phyloP scores from a whole-genome alignment of 2,329 filamentous ascomycete species.

The Teratosphaeria destructans region DNA sequence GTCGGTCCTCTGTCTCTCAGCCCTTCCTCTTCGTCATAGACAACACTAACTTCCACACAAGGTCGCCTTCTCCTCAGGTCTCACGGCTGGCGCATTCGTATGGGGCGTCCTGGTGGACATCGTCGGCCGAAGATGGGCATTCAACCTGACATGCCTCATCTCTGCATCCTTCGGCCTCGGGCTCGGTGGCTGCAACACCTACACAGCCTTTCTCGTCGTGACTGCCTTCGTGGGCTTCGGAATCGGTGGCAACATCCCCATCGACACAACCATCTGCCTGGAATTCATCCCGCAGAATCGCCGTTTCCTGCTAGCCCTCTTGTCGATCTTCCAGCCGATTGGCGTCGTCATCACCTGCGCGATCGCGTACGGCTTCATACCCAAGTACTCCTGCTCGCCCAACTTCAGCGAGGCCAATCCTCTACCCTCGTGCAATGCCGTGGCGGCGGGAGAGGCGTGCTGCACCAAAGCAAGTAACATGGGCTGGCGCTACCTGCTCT shows the following conservation, averaged over 20 bases:
- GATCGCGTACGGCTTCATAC: slow-evolving; percentile 45
- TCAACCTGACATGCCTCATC: slow-evolving; percentile 49
- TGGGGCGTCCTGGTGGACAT: slow-evolving; percentile 49
- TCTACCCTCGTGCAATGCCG: slow-evolving; percentile 35
- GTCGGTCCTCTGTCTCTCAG: slow-evolving; percentile 13
- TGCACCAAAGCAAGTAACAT: slow-evolving; percentile 30
- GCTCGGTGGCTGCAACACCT: slow-evolving; percentile 40
- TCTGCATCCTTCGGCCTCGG: slow-evolving; percentile 44
- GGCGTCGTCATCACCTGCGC: slow-evolving; percentile 43
- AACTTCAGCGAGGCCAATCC: slow-evolving; percentile 37
- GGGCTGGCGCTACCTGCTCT: slow-evolving; percentile 37
- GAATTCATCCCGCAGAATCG: slow-evolving; percentile 45
- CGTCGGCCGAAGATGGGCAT: slow-evolving; percentile 44
- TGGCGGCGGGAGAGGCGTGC: slow-evolving; percentile 22
- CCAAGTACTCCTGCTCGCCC: slow-evolving; percentile 40
- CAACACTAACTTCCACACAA: background rate
- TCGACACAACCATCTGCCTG: slow-evolving; percentile 46
- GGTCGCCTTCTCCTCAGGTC: slow-evolving; percentile 42
- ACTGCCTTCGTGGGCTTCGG: slow-evolving; percentile 47
- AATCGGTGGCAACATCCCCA: slow-evolving; percentile 43
- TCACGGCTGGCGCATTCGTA: slow-evolving; percentile 46
- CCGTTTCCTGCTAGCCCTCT: slow-evolving; percentile 42
- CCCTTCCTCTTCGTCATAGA: background rate
- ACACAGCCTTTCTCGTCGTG: slow-evolving; percentile 42
- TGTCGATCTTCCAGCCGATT: slow-evolving; percentile 47